Evolutionary conservation across 1,284 basidiomycete genomes (phyloP), one percentile per base, ranked within the genome.

Genomic region (Fomitiporia mediterranea): DNA sequence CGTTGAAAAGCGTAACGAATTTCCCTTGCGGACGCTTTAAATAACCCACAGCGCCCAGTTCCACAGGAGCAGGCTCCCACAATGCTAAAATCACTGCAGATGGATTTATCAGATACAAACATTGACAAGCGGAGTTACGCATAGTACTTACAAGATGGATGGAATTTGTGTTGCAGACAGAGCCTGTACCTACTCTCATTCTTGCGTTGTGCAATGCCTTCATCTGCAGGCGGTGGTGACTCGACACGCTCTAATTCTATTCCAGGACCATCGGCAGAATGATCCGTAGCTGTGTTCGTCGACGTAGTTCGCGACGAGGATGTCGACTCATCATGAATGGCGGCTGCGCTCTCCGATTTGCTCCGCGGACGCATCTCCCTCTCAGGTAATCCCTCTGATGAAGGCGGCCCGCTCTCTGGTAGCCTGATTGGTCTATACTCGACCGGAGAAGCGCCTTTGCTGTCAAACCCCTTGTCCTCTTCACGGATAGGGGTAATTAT

Each of bases 21-120:
- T 69, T 66, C 1, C 89, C 89, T 11, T 67, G 68, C 0, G 82
- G 78, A 59, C 81, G 86, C 19, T 72, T 73, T 27, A 89, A 70
- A 65, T 86, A 91, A 3, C 89, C 89, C 1, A 92, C 81, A 0
- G 83, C 80, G 4, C 89, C 89, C 0, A 91, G 67, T 13, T 72
- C 65, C 1, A 91, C 76, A 1, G 63, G 71, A 0, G 74, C 68
- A 0, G 89, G 89, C 1, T 75, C 74, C 89, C 87, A 91, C 1
- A 91, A 68, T 1, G 88, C 83, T 5, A 89, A 69, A 0, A 76
- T 83, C 60, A 90, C 87, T 89, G 57, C 2, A 46, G 37, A 32
- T 3, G 27, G 3, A 19, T 21, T 3, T 7, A 21, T 28, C n/a
- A 28, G 17, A 17, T 25, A 30, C 23, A 37, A 23, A 50, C 51